Evolutionary conservation across 768 basidiomycete species (phyloP).

Genomic region (Pseudohyphozyma bogoriensis): DNA sequence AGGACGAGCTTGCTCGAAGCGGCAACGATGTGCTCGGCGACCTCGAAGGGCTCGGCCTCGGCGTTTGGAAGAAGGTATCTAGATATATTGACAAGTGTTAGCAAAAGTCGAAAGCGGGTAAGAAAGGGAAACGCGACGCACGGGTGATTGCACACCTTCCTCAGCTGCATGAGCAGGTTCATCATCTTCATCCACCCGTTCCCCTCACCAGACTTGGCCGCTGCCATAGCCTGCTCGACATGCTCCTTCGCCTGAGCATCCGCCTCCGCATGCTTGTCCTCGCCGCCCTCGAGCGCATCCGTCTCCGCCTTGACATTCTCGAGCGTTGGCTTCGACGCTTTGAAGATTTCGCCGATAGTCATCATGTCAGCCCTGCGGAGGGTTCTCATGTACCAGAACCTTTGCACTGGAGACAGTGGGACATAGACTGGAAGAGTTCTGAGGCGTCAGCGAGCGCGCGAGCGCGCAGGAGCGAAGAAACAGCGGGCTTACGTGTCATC

Average conservation of each 20-base stretch:
- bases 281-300: neutral
- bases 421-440: conserved; percentile 31
- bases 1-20: conserved; percentile 50
- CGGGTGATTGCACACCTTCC: conserved; percentile 60
- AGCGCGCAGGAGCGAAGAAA: conserved; percentile 39
- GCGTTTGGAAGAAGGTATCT: conserved; percentile 46
- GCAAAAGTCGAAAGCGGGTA: no score
- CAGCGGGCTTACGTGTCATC: conserved; percentile 39
- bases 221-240: neutral
- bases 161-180: conserved; percentile 60
- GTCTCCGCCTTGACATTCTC: neutral
- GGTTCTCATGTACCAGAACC: conserved; percentile 54
- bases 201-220: neutral
- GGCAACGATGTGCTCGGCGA: conserved; percentile 51
- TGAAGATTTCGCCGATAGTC: conserved; percentile 48
- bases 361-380: conserved; percentile 48
- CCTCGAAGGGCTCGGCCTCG: conserved; percentile 45
- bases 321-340: conserved; percentile 20
- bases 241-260: conserved; percentile 26
- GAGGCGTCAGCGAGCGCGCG: neutral
- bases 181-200: conserved; percentile 47
- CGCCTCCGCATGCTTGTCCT: conserved; percentile 29
- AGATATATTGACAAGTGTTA: no score
- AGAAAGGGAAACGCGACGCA: no score
- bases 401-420: conserved; percentile 45